Evolutionary conservation across 2,329 filamentous ascomycete genomes (phyloP).

Genomic region (Sporothrix curviconia): DNA sequence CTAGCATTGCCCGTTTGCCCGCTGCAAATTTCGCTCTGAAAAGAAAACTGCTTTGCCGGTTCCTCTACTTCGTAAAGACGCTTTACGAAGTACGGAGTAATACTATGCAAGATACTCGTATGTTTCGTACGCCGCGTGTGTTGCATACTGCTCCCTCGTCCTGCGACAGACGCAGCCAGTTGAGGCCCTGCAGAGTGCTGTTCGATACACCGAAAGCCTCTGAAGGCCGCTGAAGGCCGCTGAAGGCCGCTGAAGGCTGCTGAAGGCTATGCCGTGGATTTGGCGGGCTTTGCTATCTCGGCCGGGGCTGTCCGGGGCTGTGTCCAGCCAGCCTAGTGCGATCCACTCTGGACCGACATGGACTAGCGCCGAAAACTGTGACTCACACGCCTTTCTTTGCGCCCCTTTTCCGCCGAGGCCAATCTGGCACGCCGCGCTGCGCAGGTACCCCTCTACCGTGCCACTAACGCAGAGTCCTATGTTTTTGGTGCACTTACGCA

Average conservation of each 20-base stretch:
- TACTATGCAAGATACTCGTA: no score
- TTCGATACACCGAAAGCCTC: no score
- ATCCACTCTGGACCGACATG: not conserved
- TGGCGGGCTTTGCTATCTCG: slow-evolving; percentile 12
- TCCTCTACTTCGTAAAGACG: no score
- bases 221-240: no score
- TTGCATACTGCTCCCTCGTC: no score
- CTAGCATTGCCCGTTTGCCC: not conserved
- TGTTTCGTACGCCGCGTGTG: no score
- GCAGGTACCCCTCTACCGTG: not conserved
- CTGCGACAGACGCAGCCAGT: no score
- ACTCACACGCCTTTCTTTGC: slow-evolving; percentile 12
- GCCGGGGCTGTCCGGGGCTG: slow-evolving; percentile 4
- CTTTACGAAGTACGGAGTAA: no score
- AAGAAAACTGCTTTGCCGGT: no score
- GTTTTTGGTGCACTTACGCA: not conserved
- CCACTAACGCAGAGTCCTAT: not conserved
- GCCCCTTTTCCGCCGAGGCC: slow-evolving; percentile 7
- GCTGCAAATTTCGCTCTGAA: not conserved
- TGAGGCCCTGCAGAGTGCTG: no score
- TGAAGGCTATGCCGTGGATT: not conserved
- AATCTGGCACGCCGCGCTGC: not conserved
- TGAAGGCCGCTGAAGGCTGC: no score
- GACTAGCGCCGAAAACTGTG: slow-evolving; percentile 9
- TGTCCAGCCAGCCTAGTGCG: slow-evolving; percentile 1